Percentiles rank a stretch among this genome's conserved stretches.
phyloP scores from a whole-genome alignment of 306 rosid genomes.

The Albizia julibrissin region DNA sequence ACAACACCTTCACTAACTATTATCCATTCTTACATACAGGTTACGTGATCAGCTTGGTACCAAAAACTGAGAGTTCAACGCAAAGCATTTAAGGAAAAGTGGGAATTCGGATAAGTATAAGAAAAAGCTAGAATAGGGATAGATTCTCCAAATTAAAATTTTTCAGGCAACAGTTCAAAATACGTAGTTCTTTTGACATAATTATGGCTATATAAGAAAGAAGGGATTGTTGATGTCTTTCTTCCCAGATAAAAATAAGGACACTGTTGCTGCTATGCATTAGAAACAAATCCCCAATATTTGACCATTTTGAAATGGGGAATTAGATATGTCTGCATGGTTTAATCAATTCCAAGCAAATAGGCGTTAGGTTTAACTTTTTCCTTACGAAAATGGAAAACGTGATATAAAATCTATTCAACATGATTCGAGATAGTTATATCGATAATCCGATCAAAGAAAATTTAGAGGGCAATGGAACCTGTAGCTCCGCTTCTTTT shows the following conservation, averaged over 20 bases:
- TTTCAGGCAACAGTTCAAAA: neutral
- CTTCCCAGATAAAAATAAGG: neutral
- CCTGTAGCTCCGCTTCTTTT: neutral
- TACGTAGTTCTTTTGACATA: neutral
- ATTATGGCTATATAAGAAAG: neutral
- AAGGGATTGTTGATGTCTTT: constrained; percentile 8
- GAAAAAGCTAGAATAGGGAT: constrained; percentile 14
- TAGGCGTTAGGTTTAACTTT: neutral
- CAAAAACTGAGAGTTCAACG: neutral
- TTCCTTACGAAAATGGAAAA: neutral
- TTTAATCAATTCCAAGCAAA: neutral
- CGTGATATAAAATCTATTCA: neutral
- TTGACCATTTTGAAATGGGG: neutral
- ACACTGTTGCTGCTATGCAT: neutral
- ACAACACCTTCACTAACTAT: neutral
- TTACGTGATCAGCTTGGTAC: constrained; percentile 14
- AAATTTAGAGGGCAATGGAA: neutral
- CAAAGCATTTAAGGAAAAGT: constrained; percentile 19
- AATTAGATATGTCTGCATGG: neutral
- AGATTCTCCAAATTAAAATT: constrained; percentile 16
- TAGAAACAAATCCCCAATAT: neutral
- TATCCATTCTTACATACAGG: constrained; percentile 1
- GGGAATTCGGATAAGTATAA: neutral
- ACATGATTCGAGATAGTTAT: neutral
- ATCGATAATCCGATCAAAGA: neutral